Evolutionary conservation across 1,284 basidiomycete species (phyloP), one percentile per base, ranked within the genome.

Genomic region (Mycena sp.): DNA sequence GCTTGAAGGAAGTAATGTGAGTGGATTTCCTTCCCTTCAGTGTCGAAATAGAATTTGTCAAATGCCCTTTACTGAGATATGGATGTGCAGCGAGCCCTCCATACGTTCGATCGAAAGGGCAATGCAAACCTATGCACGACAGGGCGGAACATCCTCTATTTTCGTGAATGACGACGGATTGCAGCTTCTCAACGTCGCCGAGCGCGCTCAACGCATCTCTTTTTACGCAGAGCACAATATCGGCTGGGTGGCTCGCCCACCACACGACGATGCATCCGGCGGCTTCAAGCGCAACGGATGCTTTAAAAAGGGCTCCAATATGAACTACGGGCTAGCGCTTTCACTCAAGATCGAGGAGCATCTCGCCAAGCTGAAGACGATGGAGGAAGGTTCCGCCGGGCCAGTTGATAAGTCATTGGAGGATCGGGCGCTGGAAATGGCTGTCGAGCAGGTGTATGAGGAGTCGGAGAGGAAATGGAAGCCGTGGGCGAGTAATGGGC

Each of bases 281-380:
- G 94, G 93, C 0, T 96, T 90, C 83, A 86, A 89, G 68, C 93
- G 95, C 66, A 92, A 93, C n/a, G 95, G 95, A 72, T 89, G 94
- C 39, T 96, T 96, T 86, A 96, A 96, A 86, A 96, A 96, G 81
- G 94, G 94, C 0, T 92, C 90, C 0, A 96, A 96, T 81, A 94
- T 96, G 92, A 96, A 96, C 81, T 95, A 94, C 79, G 94, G 88
- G 2, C 87, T 94, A 41, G 84, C 85, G 64, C 68, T 75, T 6
- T 62, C 62, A 3, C 70, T 73, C 50, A 57, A 62, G 61, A 75
- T 75, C 72, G 74, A 75, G 72, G 72, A 67, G 78, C 88, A 94
- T 76, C 87, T 95, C 63, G 78, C 82, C 25, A 81, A 76, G 14
- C 82, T 92, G 34, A 86, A 90, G 69, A 84, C 83, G 48, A 46